Percentiles rank a stretch among this genome's conserved stretches.
These are phyloP conservation scores for Trichoderma guizhouense DNA, from an alignment of 2,329 filamentous ascomycete genomes.

Conservation along the genomic window DNA sequence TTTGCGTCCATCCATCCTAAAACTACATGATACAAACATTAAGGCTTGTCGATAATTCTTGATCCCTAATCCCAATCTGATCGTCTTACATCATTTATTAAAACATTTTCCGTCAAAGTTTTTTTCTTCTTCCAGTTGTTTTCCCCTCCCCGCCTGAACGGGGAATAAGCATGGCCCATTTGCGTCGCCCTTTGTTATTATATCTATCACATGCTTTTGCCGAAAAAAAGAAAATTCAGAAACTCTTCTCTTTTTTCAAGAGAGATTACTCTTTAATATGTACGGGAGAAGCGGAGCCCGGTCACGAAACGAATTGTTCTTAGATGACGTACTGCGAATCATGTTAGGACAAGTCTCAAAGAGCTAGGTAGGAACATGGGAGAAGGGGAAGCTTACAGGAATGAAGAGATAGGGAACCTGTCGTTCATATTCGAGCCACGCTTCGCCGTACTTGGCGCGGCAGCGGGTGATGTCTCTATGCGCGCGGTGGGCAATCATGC, in stretches of 20 bases:
- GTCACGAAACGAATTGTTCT: conserved; percentile 16
- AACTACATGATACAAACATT: conserved; percentile 8
- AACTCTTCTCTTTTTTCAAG: neutral
- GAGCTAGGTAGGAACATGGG: too few species aligned
- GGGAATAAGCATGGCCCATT: neutral
- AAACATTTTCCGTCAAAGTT: neutral
- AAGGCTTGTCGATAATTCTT: neutral
- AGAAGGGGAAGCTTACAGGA: conserved; percentile 46
- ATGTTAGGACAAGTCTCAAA: conserved; percentile 20
- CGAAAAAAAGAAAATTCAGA: neutral
- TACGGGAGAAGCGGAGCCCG: conserved; percentile 16
- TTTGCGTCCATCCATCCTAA: neutral
- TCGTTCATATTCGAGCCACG: conserved; percentile 76
- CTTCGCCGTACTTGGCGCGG: conserved; percentile 74
- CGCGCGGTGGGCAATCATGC: conserved; percentile 80
- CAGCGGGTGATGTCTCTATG: conserved; percentile 74
- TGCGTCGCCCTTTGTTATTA: neutral
- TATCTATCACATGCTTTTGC: neutral
- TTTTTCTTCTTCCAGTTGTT: neutral
- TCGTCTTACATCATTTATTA: neutral
- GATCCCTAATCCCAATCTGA: neutral
- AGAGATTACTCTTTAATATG: conserved; percentile 12
- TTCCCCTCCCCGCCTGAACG: neutral
- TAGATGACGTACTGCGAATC: conserved; percentile 41
- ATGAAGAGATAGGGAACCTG: conserved; percentile 82